Evolutionary conservation across 176 grass and related monocot genomes (phyloP).

Genomic region (Leersia perrieri): DNA sequence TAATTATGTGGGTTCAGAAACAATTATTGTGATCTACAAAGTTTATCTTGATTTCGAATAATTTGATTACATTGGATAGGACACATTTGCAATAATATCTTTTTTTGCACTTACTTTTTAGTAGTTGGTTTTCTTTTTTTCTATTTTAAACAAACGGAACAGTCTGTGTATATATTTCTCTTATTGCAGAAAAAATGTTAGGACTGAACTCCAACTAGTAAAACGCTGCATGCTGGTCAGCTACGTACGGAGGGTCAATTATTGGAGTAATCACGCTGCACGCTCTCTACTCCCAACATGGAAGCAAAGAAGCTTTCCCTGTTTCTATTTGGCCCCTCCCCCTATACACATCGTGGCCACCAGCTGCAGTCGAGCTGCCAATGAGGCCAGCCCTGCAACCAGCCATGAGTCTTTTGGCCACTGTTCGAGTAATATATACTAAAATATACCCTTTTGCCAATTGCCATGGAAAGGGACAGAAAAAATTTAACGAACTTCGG

Average conservation of each 20-base stretch:
- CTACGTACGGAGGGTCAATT: slow-evolving; percentile 29
- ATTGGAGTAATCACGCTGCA: slow-evolving; percentile 24
- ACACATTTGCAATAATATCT: too few species aligned
- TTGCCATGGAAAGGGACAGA: background rate
- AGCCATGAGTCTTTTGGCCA: background rate
- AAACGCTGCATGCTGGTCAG: background rate
- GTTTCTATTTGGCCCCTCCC: background rate
- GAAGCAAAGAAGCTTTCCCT: background rate
- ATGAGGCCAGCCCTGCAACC: background rate
- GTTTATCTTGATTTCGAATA: too few species aligned
- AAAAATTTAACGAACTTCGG: background rate
- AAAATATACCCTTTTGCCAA: background rate
- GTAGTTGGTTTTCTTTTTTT: too few species aligned
- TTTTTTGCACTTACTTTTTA: too few species aligned
- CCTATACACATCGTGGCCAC: background rate
- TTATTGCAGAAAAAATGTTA: too few species aligned
- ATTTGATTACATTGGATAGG: too few species aligned
- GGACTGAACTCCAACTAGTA: background rate
- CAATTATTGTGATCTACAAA: too few species aligned
- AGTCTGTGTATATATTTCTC: too few species aligned
- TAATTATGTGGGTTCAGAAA: too few species aligned
- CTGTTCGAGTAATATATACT: background rate
- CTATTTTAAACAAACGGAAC: too few species aligned
- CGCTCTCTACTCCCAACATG: slow-evolving; percentile 30
- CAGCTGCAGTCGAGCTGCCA: background rate